Evolutionary conservation across 2,329 filamentous ascomycete genomes (phyloP), one percentile per base, ranked within the genome.

Genomic region (Chaetomiaceae sp.): DNA sequence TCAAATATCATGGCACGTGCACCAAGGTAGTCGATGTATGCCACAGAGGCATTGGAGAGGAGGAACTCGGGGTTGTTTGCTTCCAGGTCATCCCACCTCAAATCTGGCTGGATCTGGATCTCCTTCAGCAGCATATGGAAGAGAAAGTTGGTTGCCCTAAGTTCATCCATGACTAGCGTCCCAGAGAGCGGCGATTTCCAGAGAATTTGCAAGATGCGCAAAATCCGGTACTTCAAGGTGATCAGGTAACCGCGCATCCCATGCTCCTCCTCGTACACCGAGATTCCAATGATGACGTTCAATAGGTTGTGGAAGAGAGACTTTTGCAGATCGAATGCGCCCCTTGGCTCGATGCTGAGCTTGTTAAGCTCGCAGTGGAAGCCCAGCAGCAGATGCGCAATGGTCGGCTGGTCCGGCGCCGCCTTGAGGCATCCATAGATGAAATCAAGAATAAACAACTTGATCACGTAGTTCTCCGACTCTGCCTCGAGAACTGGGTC

Each of bases 381-480:
- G 0, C 94, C 94, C 5, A 99, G 81, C 2, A 99, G 75, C 41
- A 95, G 77, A 68, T 99, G 95, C 0, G 92, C 94, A 60, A 99
- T 85, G 2, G 87, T 95, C 4, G 94, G 91, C 61, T 85, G 82
- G 61, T 86, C 81, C 1, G 87, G 85, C 23, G 85, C 86, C 30
- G 86, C 83, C 49, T 81, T 79, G 2, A 99, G 77, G 65, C 89
- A 95, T 50, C 84, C 82, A 61, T 89, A 87, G 33, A 99, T 73
- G 63, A 99, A 92, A 58, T 92, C 86, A 5, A 99, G 78, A 20
- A 97, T 85, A 55, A 86, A 87, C 48, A 89, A 76, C 69, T 96
- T 95, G 66, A 90, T 88, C 53, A 86, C 74, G 67, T 94, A 96
- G 54, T 84, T 83, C 0, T 88, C 78, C 1, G 87, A 84, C 37